Evolutionary conservation across 805 yeast species (phyloP).

Genomic region (Ogataea nonfermentans): DNA sequence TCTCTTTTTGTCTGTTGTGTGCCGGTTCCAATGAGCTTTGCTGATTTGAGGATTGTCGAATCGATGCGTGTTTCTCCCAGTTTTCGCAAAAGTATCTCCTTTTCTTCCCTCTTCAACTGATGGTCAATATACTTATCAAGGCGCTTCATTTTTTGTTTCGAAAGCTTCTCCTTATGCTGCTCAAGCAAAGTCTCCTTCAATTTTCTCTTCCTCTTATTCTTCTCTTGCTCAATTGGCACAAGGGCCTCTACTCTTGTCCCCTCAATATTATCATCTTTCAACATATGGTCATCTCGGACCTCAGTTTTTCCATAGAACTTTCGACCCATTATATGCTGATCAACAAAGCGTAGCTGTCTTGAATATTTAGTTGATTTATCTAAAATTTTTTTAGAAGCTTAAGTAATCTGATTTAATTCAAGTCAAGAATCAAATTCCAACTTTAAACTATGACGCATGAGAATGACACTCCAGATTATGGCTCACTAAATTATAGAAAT

Average conservation of each 20-base stretch:
- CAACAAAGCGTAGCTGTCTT: background rate
- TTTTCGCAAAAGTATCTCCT: constrained; percentile 70
- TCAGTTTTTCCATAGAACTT: constrained; percentile 14
- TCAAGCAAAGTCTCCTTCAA: constrained; percentile 55
- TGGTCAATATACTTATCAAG: constrained; percentile 91
- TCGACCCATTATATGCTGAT: constrained; percentile 13
- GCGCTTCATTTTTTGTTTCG: constrained; percentile 70
- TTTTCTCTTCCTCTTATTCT: constrained; percentile 60
- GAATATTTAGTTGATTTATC: background rate
- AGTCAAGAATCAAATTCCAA: no score
- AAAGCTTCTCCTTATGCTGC: constrained; percentile 66
- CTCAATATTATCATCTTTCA: background rate
- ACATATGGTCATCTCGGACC: background rate
- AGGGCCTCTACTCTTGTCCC: background rate
- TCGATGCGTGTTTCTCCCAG: constrained; percentile 68
- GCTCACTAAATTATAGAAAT: constrained; percentile 60
- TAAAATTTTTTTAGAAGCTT: constrained; percentile 5
- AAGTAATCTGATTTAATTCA: constrained; percentile 1
- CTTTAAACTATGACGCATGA: constrained; percentile 6
- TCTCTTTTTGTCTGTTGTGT: constrained; percentile 57
- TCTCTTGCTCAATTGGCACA: constrained; percentile 58
- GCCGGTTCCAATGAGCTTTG: constrained; percentile 78
- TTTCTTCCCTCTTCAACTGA: constrained; percentile 85
- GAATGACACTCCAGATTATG: constrained; percentile 49
- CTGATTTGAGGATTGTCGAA: constrained; percentile 63